These are phyloP conservation scores for Filobasidium floriforme DNA, from an alignment of 768 basidiomycete genomes.

Conservation along the genomic window DNA sequence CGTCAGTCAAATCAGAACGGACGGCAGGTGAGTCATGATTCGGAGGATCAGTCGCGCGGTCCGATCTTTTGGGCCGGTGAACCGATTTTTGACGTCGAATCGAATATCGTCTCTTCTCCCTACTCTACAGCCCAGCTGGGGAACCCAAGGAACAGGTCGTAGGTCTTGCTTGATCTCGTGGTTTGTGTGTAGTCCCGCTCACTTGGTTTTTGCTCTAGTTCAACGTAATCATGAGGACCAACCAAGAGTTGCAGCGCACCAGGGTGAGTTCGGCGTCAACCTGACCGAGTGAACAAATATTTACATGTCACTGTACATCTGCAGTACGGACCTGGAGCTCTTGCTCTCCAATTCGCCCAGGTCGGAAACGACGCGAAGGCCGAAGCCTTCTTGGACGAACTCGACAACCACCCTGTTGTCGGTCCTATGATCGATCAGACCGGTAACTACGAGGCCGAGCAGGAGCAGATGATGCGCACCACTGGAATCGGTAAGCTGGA, in stretches of 20 bases:
- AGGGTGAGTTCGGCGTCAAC: too few relatives aligned
- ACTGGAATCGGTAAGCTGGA: not conserved
- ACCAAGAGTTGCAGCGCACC: conserved; percentile 38
- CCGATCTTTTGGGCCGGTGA: too few relatives aligned
- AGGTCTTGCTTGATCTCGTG: too few relatives aligned
- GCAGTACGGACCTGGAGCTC: conserved; percentile 39
- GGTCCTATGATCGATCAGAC: conserved; percentile 46
- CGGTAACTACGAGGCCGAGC: conserved; percentile 38
- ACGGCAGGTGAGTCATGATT: too few relatives aligned
- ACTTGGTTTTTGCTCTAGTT: too few relatives aligned
- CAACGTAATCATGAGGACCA: conserved; percentile 41
- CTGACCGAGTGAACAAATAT: too few relatives aligned
- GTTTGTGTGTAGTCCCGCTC: too few relatives aligned
- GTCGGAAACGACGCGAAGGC: conserved; percentile 46
- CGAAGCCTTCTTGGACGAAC: conserved; percentile 41
- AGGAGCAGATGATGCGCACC: conserved; percentile 38
- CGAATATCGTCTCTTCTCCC: too few relatives aligned
- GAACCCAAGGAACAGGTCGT: conserved; percentile 38
- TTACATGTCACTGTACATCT: not conserved
- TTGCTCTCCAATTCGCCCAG: conserved; percentile 43
- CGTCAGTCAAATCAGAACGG: too few relatives aligned
- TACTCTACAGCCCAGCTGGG: conserved; percentile 36
- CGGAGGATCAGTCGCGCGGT: too few relatives aligned
- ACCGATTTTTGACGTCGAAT: too few relatives aligned
- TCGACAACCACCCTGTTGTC: conserved; percentile 45